These are phyloP conservation scores for Lathyrus sativus DNA, from an alignment of 306 rosid species.

Conservation along the genomic window DNA sequence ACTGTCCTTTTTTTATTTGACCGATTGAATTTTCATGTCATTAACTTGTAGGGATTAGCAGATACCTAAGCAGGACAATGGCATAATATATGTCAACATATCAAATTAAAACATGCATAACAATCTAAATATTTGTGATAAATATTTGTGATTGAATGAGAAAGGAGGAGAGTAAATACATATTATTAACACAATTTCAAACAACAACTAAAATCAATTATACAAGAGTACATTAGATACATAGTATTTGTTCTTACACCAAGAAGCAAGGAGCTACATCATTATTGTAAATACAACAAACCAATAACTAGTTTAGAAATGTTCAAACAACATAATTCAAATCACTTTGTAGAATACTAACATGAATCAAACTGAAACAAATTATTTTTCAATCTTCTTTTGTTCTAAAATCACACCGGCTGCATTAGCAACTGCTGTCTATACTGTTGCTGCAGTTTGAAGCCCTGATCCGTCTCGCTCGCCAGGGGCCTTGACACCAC, in stretches of 20 bases:
- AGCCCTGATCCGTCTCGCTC: not conserved
- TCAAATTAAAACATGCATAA: not conserved
- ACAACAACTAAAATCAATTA: not conserved
- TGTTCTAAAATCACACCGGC: not conserved
- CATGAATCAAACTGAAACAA: constrained; percentile 36
- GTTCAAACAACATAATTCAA: constrained; percentile 14
- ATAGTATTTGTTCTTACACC: not conserved
- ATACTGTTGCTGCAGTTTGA: not conserved
- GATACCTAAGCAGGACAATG: not conserved
- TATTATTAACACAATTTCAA: not conserved
- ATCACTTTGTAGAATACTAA: constrained; percentile 12
- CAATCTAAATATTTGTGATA: not conserved
- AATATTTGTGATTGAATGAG: not conserved
- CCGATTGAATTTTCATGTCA: no score
- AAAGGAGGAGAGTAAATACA: not conserved
- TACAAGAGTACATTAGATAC: not conserved
- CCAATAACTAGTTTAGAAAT: constrained; percentile 6
- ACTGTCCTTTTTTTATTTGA: no score
- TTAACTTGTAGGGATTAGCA: no score
- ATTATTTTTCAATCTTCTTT: not conserved
- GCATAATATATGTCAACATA: not conserved
- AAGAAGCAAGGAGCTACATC: not conserved
- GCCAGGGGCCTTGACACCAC: not conserved
- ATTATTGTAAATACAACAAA: constrained; percentile 28
- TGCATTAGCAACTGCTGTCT: not conserved